Conservation (phyloP, 129 eudicot species). For the Pulicaria dysenterica region DNA sequence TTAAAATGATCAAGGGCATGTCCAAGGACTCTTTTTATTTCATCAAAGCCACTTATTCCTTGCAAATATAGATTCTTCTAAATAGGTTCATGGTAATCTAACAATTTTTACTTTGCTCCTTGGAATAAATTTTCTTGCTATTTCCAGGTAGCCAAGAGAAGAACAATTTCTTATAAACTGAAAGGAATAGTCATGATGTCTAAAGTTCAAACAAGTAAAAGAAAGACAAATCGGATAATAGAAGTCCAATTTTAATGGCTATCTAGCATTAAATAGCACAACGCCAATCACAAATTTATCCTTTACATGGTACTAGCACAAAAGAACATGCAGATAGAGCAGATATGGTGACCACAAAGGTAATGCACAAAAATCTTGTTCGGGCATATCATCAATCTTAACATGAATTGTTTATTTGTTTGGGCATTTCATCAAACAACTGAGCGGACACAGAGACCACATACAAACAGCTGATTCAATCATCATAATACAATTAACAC, state of each 20-base stretch:
- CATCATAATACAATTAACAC: not conserved
- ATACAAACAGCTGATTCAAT: not conserved
- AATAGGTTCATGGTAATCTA: not conserved
- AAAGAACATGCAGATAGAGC: not conserved
- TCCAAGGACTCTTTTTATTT: not conserved
- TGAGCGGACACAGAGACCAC: not conserved
- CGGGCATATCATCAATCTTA: conserved; percentile 8
- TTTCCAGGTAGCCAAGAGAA: not conserved
- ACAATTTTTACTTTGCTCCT: not conserved
- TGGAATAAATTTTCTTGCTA: not conserved
- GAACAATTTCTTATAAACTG: not conserved
- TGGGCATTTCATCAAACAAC: not conserved
- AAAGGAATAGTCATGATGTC: not conserved
- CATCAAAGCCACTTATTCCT: not conserved
- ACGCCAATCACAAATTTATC: not conserved
- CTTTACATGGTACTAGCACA: not conserved
- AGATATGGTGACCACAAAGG: not conserved
- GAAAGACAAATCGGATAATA: not conserved
- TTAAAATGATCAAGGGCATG: not conserved
- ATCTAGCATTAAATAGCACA: not conserved
- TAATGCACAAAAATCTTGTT: not conserved
- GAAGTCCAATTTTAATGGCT: not conserved
- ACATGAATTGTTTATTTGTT: not conserved
- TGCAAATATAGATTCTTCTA: not conserved
- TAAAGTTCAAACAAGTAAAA: not conserved